phyloP scores from a whole-genome alignment of 2,329 filamentous ascomycete genomes.

The Kalmusia sp. region DNA sequence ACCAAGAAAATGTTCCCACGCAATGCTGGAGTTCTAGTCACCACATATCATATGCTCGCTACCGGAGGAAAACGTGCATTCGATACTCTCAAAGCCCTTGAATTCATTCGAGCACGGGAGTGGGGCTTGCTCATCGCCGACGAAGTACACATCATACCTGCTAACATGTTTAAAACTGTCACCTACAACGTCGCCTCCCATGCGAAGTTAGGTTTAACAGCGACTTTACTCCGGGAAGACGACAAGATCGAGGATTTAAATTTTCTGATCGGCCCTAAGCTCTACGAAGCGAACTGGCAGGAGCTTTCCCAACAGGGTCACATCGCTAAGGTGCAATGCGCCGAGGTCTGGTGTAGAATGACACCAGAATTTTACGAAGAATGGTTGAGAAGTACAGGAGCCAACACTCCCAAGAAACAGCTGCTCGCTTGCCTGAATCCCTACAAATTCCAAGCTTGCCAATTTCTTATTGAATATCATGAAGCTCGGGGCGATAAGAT shows the following conservation, averaged over 20 bases:
- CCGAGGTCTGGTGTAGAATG: conserved; percentile 99
- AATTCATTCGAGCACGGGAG: conserved; percentile 85
- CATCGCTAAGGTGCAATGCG: conserved; percentile 96
- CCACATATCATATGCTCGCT: conserved; percentile 99
- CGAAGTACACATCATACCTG: conserved; percentile 97
- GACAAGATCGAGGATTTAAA: conserved; percentile 98
- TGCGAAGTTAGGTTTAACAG: conserved; percentile 92
- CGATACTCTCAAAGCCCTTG: conserved; percentile 97
- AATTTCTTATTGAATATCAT: conserved; percentile 98
- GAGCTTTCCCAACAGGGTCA: conserved; percentile 96
- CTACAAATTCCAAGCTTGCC: conserved; percentile 93
- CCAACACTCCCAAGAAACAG: conserved; percentile 61
- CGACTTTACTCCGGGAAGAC: conserved; percentile 92
- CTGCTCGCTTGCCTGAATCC: conserved; percentile 97
- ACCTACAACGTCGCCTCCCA: conserved; percentile 93
- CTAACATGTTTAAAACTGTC: conserved; percentile 94
- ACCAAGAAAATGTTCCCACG: conserved; percentile 86
- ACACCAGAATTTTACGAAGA: conserved; percentile 97
- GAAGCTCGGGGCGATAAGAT: conserved; percentile 95
- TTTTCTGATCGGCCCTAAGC: conserved; percentile 94
- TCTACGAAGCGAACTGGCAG: conserved; percentile 99
- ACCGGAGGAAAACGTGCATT: conserved; percentile 86
- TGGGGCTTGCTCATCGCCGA: conserved; percentile 98
- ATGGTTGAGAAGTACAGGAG: conserved; percentile 75
- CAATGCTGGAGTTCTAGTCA: conserved; percentile 94